Percentiles rank a stretch among this genome's conserved stretches.
Evolutionary conservation across 495 filamentous ascomycete species (phyloP).

Genomic region (Pseudoneurospora amorphoporcata): DNA sequence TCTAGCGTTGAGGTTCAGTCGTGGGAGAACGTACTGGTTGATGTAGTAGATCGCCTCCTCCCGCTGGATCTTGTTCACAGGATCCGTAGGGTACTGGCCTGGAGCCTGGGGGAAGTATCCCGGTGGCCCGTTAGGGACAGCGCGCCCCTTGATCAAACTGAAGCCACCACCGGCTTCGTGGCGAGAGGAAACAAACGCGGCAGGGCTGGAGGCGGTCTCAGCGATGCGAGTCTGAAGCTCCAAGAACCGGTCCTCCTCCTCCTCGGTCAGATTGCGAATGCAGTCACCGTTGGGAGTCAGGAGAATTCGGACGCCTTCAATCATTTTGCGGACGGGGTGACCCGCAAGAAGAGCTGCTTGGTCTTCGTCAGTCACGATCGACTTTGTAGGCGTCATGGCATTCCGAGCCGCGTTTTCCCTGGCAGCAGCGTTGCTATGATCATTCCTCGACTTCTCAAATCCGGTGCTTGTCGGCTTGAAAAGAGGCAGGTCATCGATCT

Average conservation of each 20-base stretch:
- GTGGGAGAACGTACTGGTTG: constrained; percentile 54
- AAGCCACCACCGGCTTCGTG: constrained; percentile 38
- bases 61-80: constrained; percentile 45
- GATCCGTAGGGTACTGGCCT: constrained; percentile 35
- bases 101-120: constrained; percentile 38
- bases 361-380: constrained; percentile 43
- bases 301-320: constrained; percentile 44
- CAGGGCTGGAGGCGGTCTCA: constrained; percentile 28
- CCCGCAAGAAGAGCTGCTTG: constrained; percentile 37
- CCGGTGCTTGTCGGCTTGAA: constrained; percentile 16
- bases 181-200: constrained; percentile 37
- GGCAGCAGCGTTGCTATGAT: constrained; percentile 1
- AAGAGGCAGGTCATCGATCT: constrained; percentile 25
- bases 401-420: constrained; percentile 7
- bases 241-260: constrained; percentile 70
- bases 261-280: constrained; percentile 60
- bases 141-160: constrained; percentile 43
- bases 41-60: constrained; percentile 56
- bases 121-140: constrained; percentile 45
- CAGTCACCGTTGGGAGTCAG: constrained; percentile 73
- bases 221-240: constrained; percentile 56
- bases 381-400: constrained; percentile 27
- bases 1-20: constrained; percentile 32
- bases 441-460: constrained; percentile 12
- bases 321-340: constrained; percentile 38